These are phyloP conservation scores for Volvox carteri DNA, from an alignment of 163 green algal species.

Conservation along the genomic window DNA sequence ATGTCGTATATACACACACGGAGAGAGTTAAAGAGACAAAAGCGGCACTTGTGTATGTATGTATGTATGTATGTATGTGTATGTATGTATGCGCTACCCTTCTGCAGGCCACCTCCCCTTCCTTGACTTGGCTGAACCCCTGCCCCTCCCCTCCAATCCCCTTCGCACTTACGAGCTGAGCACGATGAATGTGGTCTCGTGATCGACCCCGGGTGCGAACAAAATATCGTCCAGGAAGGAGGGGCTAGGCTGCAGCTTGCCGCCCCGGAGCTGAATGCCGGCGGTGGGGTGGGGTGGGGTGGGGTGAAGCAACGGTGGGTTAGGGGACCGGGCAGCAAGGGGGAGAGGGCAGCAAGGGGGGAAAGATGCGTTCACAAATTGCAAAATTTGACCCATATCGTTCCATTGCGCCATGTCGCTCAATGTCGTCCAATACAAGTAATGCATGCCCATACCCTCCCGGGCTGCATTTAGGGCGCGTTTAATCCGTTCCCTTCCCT, in stretches of 20 bases:
- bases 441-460: too few relatives aligned
- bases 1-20: neutral
- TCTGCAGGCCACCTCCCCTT: too few relatives aligned
- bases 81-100: neutral
- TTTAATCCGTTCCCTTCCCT: too few relatives aligned
- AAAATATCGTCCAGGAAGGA: conserved; percentile 59
- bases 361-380: too few relatives aligned
- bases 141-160: neutral
- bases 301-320: too few relatives aligned
- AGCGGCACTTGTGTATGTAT: neutral
- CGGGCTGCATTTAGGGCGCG: too few relatives aligned
- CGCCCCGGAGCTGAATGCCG: conserved; percentile 29
- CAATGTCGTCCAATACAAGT: too few relatives aligned
- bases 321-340: too few relatives aligned
- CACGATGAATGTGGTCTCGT: conserved; percentile 53
- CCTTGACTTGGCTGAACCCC: too few relatives aligned
- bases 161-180: conserved; percentile 51
- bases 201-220: conserved; percentile 40
- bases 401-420: too few relatives aligned
- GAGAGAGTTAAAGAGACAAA: neutral
- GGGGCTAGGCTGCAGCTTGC: conserved; percentile 33
- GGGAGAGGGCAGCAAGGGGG: too few relatives aligned
- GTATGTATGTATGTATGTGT: neutral
- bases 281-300: neutral
- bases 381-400: too few relatives aligned